These are phyloP conservation scores for Pleurotus ostreatus DNA, from an alignment of 768 basidiomycete species.

Conservation along the genomic window DNA sequence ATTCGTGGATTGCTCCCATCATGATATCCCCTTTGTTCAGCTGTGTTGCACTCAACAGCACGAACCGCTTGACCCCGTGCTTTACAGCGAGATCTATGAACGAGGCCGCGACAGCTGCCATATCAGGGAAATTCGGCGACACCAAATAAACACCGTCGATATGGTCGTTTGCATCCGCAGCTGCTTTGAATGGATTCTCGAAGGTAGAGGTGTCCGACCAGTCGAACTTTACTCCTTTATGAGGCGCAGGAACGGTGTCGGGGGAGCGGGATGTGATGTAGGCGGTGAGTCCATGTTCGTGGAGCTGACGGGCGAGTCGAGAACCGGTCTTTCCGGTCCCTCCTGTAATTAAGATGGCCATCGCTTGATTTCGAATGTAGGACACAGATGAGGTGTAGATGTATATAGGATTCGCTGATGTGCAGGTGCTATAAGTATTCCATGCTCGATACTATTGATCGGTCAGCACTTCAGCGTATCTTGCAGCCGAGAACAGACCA, in stretches of 20 bases:
- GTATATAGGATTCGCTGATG: too few species aligned
- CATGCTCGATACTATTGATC: too few species aligned
- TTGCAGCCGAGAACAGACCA: too few species aligned
- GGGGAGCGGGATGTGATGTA: conserved; percentile 26
- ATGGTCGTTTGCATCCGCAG: conserved; percentile 12
- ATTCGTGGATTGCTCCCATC: conserved; percentile 29
- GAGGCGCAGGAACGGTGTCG: conserved; percentile 20
- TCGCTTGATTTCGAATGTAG: background rate
- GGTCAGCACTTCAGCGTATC: too few species aligned
- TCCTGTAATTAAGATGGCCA: conserved; percentile 13
- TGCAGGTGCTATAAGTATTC: too few species aligned
- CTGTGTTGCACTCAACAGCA: conserved; percentile 23
- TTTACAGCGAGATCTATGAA: conserved; percentile 28
- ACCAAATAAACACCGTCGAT: conserved; percentile 31
- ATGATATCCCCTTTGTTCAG: conserved; percentile 18
- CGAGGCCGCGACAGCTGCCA: conserved; percentile 16
- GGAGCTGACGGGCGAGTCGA: conserved; percentile 22
- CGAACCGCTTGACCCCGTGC: conserved; percentile 30
- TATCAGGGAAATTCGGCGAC: conserved; percentile 16
- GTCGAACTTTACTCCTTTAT: conserved; percentile 27
- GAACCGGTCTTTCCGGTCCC: conserved; percentile 31
- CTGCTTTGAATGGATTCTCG: conserved; percentile 24
- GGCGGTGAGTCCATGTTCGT: conserved; percentile 19
- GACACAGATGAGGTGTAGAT: too few species aligned
- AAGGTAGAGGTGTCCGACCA: conserved; percentile 30